Percentiles rank a stretch among this genome's conserved stretches.
These are phyloP conservation scores for Boletus sensibilis DNA, from an alignment of 768 basidiomycete species.

Conservation along the genomic window DNA sequence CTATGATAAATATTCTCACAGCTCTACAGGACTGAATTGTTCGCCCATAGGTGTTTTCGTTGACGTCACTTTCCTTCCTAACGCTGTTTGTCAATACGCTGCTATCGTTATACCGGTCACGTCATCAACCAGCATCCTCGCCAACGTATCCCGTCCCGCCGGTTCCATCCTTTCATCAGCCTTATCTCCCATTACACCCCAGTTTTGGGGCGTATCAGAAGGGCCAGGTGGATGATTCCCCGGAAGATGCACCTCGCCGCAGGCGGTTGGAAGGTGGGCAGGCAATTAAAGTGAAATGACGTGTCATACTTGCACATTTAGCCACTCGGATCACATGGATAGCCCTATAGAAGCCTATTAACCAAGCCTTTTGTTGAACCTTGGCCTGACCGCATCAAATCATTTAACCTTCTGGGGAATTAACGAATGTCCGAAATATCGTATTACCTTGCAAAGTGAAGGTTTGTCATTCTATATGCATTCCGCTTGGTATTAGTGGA, in stretches of 20 bases:
- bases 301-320: constrained; percentile 14
- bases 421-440: constrained; percentile 6
- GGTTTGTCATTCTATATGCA: constrained; percentile 2
- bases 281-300: constrained; percentile 54
- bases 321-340: constrained; percentile 30
- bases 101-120: constrained; percentile 72
- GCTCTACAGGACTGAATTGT: constrained; percentile 20
- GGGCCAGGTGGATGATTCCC: constrained; percentile 26
- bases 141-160: constrained; percentile 39
- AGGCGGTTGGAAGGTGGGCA: constrained; percentile 57
- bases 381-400: constrained; percentile 21
- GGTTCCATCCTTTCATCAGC: constrained; percentile 42
- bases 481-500: constrained; percentile 1
- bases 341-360: constrained; percentile 23
- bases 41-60: constrained; percentile 56
- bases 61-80: constrained; percentile 73
- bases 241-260: constrained; percentile 47
- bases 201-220: constrained; percentile 48
- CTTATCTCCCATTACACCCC: constrained; percentile 53
- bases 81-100: constrained; percentile 82
- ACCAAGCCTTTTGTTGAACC: constrained; percentile 20
- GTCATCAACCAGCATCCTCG: constrained; percentile 49
- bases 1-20: constrained; percentile 11
- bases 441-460: constrained; percentile 13
- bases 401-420: constrained; percentile 25